These are phyloP conservation scores for Escovopsis sp. DNA, from an alignment of 2,329 filamentous ascomycete species.

Conservation along the genomic window DNA sequence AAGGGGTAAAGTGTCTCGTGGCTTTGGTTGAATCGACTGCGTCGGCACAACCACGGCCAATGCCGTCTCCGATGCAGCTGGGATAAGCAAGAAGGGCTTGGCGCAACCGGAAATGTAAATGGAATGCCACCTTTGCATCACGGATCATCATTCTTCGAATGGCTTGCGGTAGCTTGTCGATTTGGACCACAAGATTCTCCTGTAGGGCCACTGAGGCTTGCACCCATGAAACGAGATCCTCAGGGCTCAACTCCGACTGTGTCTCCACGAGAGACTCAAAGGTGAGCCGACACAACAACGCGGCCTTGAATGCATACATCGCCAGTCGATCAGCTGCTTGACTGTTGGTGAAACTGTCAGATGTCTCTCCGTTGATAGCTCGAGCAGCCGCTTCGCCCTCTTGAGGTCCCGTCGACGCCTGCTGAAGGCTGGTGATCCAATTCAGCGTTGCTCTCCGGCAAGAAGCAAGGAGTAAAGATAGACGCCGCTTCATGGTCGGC, in stretches of 20 bases:
- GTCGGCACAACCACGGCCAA: not conserved
- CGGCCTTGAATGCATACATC: constrained; percentile 35
- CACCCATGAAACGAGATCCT: constrained; percentile 10
- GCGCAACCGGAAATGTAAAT: not conserved
- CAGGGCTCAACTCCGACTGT: not conserved
- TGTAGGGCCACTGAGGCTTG: constrained; percentile 13
- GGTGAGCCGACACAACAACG: constrained; percentile 37
- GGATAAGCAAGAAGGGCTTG: not conserved
- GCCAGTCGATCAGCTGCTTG: constrained; percentile 18
- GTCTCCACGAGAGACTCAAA: constrained; percentile 10
- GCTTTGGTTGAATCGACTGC: too few relatives aligned
- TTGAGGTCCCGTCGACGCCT: constrained; percentile 24
- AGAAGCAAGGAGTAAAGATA: constrained; percentile 21
- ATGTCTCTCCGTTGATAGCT: constrained; percentile 13
- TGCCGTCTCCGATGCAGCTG: not conserved
- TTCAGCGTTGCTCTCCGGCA: constrained; percentile 27
- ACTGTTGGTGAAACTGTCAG: too few relatives aligned
- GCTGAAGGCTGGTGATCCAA: constrained; percentile 36
- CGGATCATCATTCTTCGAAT: constrained; percentile 7
- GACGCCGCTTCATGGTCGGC: constrained; percentile 5
- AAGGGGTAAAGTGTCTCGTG: not conserved
- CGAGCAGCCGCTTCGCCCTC: constrained; percentile 12
- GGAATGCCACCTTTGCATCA: constrained; percentile 9
- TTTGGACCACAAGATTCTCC: constrained; percentile 11
- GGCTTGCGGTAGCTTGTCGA: constrained; percentile 4